Conservation (phyloP, 2,329 filamentous ascomycete species). For the Aspergillus aculeatus region DNA sequence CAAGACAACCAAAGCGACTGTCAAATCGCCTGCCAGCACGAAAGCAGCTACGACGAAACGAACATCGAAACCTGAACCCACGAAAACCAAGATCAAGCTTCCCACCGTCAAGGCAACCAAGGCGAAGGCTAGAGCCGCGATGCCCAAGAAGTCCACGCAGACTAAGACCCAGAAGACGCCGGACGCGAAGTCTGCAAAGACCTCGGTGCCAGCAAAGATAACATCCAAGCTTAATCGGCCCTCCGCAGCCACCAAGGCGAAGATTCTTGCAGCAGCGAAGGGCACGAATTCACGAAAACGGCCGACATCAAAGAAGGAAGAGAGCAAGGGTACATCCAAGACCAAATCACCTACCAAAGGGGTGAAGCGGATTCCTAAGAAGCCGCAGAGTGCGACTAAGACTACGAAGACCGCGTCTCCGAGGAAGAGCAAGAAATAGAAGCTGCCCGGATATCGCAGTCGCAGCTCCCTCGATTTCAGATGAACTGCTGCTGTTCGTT, state of each 20-base stretch:
- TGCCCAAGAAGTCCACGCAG: slow-evolving; percentile 13
- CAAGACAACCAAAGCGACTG: slow-evolving; percentile 18
- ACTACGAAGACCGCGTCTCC: not conserved
- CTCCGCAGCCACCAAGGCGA: slow-evolving; percentile 31
- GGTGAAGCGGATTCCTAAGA: slow-evolving; percentile 4
- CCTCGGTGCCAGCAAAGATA: slow-evolving; percentile 11
- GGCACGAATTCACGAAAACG: slow-evolving; percentile 20
- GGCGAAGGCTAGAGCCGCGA: slow-evolving; percentile 28
- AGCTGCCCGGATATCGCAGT: not conserved
- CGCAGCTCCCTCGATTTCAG: no score
- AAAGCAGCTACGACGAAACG: slow-evolving; percentile 17
- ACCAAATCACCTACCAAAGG: slow-evolving; percentile 5
- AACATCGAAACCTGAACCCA: slow-evolving; percentile 15
- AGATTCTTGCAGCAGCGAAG: slow-evolving; percentile 27
- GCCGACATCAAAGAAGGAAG: slow-evolving; percentile 14
- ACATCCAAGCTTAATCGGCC: slow-evolving; percentile 28
- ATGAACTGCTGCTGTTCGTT: no score
- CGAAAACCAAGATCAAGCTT: slow-evolving; percentile 27
- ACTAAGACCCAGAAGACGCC: slow-evolving; percentile 8
- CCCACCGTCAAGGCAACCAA: slow-evolving; percentile 29
- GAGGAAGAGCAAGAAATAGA: not conserved
- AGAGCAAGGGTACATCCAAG: slow-evolving; percentile 10
- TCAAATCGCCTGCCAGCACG: slow-evolving; percentile 12
- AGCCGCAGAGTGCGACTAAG: not conserved
- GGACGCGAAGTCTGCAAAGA: slow-evolving; percentile 16